Base-by-base conservation (phyloP, 73 alveolate species). In the Vitrella brassicaformis region DNA sequence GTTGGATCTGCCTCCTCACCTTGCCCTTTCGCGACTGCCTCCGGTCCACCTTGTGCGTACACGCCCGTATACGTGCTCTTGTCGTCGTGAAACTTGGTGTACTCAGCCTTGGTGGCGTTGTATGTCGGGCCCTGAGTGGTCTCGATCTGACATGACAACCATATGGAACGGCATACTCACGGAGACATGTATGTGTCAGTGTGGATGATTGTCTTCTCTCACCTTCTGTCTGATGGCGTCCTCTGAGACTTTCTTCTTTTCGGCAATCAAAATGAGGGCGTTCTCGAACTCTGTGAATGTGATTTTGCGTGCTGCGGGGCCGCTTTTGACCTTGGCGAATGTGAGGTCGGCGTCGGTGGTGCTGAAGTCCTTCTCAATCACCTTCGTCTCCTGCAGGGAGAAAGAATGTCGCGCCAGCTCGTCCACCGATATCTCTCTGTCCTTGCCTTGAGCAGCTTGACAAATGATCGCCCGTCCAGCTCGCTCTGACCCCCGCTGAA, bases 11-110 rank as follows among this genome's bases (percentile, higher is more conserved):
- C n/a, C n/a, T n/a, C n/a, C n/a, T n/a, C n/a, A n/a, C 65, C 65
- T 45, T 45, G 65, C 26, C 82, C 84, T 78, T 78, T 78, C 25
- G 84, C 73, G 30, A 68, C 84, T 4, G 78, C 22, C 30, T 78
- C 84, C 0, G 97, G 97, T 64, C 97, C 97, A 9, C 97, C 97
- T 31, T 88, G 86, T 0, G 94, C 95, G 84, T 92, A 89, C 39
- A 90, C 95, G 27, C 97, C 97, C 31, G 97, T 92, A 83, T 92
- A 92, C 72, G 84, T 78, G 29, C 71, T 68, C 83, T 87, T 87
- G 75, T 87, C 93, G 67, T 87, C 93, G 28, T 87, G 93, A 47
- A 71, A 81, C 31, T 84, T 83, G 45, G 83, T 90, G 66, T 75
- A 28, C 56, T 74, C 76, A 10, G 82, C 74, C n/a, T 70, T 0